Conservation (phyloP, 2,329 filamentous ascomycete genomes). For the Thermomyces lanuginosus region DNA sequence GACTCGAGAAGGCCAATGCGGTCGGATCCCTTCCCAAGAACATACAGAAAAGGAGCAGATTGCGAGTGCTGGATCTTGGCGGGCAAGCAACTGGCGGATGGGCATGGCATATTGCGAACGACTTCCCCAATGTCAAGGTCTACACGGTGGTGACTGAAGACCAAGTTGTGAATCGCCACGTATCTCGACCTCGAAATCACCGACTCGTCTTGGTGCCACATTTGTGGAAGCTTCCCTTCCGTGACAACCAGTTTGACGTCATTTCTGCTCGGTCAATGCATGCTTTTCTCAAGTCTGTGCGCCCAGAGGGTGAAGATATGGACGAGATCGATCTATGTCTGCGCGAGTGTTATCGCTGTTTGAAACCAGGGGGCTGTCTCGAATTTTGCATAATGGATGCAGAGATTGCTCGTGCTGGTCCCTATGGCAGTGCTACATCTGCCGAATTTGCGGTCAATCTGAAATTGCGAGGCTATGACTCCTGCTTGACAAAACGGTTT, state of each 20-base stretch:
- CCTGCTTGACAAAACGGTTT: slow-evolving; percentile 66
- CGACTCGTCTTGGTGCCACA: slow-evolving; percentile 61
- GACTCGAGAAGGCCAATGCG: slow-evolving; percentile 16
- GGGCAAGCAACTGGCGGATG: slow-evolving; percentile 77
- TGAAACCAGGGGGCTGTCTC: slow-evolving; percentile 83
- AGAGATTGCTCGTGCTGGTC: slow-evolving; percentile 72
- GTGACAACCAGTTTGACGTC: slow-evolving; percentile 72
- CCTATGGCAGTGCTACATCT: slow-evolving; percentile 61
- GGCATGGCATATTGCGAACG: slow-evolving; percentile 83
- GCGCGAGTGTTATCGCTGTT: slow-evolving; percentile 70
- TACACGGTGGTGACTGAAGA: slow-evolving; percentile 73
- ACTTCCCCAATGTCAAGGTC: slow-evolving; percentile 70
- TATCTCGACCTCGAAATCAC: slow-evolving; percentile 77
- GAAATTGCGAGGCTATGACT: slow-evolving; percentile 78
- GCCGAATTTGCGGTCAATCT: slow-evolving; percentile 88
- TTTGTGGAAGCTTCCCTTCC: slow-evolving; percentile 70
- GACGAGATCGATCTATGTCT: slow-evolving; percentile 85
- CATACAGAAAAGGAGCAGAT: slow-evolving; percentile 34
- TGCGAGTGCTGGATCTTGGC: slow-evolving; percentile 69
- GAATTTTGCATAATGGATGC: slow-evolving; percentile 85
- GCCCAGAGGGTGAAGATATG: slow-evolving; percentile 46
- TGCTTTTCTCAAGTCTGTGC: slow-evolving; percentile 55
- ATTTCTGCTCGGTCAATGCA: slow-evolving; percentile 80
- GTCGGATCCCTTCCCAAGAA: too few relatives aligned
- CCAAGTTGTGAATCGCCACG: slow-evolving; percentile 55